These are phyloP conservation scores for Penicillium occitanis DNA, from an alignment of 2,329 filamentous ascomycete species.

Conservation along the genomic window DNA sequence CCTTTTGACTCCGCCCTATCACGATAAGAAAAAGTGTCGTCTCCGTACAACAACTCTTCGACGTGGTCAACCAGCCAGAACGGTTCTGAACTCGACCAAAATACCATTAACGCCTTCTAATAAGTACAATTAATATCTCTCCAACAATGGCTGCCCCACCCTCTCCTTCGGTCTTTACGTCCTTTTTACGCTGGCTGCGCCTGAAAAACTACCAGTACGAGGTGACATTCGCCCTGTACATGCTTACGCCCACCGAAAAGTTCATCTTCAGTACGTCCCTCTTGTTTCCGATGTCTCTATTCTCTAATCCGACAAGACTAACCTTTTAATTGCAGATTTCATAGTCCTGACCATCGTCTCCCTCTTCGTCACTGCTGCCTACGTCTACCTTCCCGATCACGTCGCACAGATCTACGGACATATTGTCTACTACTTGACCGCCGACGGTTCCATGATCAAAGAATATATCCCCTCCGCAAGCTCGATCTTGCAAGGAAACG, in stretches of 20 bases:
- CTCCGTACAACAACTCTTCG: background rate
- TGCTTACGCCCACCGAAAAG: conserved; percentile 94
- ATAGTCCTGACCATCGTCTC: conserved; percentile 86
- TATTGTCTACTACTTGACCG: conserved; percentile 92
- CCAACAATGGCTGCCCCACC: conserved; percentile 15
- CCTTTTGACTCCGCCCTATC: background rate
- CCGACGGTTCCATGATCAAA: conserved; percentile 57
- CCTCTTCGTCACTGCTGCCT: conserved; percentile 80
- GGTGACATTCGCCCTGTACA: conserved; percentile 94
- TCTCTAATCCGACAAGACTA: background rate
- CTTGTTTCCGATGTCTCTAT: background rate
- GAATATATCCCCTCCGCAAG: conserved; percentile 34
- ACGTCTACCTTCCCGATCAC: conserved; percentile 92
- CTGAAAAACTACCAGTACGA: conserved; percentile 98
- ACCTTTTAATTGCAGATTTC: conserved; percentile 61
- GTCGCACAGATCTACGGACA: conserved; percentile 77
- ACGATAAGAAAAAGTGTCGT: background rate
- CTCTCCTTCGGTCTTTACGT: conserved; percentile 43
- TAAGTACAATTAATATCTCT: background rate
- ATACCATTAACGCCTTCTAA: background rate
- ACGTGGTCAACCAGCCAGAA: background rate
- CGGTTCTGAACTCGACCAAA: background rate
- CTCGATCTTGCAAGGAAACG: conserved; percentile 34
- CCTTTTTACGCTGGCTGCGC: conserved; percentile 78
- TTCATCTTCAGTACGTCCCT: conserved; percentile 83